Evolutionary conservation across 495 filamentous ascomycete genomes (phyloP), one percentile per base, ranked within the genome.

Genomic region (Talaromyces adpressus): DNA sequence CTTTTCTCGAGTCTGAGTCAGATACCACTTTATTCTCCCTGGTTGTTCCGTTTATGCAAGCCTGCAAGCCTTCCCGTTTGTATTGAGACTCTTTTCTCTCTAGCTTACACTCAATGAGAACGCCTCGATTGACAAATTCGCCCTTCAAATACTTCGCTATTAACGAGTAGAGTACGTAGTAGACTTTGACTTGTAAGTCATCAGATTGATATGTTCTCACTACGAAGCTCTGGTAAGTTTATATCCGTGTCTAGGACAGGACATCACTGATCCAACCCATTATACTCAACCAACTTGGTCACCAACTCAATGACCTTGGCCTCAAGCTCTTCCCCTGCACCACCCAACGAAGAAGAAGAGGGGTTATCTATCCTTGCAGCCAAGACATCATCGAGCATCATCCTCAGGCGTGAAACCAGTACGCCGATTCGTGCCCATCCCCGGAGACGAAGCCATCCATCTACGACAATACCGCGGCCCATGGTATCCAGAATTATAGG

Each of bases 381-480:
- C 64, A 98, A 82, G 41, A 94, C 79, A 67, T 86, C 84, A 72
- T 98, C 95, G 14, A 98, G 79, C 87, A 98, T 89, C 56, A 84
- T 87, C 62, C 95, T 80, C 57, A 98, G 73, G 58, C 92, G 81
- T 14, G 88, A 90, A 12, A 97, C 89, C 61, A 98, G 74, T 6
- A 96, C 93, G 11, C 94, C 94, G 60, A 98, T 93, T 22, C 95
- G 80, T 2, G 95, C 95, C 94, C 95, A 98, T 2, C 94, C 94
- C 6, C 92, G 83, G 23, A 98, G 76, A 32, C 90, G 81, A 39
- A 98, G 73, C 95, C 95, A 97, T 47, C 91, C 92, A 75, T 98
- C 95, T 5, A 98, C 91, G 14, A 97, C 77, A 2, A 98, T 77
- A 4, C 95, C 94, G 7, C 93, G 82, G 2, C 93, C 94, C 51